Conservation (phyloP, 1,139 yeast genomes). For the Yamadazyma kanchanaburiensis region DNA sequence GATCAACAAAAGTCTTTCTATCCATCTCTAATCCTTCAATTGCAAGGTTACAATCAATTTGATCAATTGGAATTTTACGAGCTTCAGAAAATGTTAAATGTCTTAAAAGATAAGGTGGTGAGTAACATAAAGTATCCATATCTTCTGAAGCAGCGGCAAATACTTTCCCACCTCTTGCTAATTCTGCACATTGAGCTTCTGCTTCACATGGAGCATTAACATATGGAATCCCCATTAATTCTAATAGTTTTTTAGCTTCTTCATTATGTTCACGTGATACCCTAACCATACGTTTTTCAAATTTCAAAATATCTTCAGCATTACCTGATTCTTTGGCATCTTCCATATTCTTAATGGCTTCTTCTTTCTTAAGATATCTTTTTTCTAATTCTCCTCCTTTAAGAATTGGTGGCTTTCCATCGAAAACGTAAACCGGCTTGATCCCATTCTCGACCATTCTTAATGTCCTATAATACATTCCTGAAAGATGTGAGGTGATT, state of each 20-base stretch:
- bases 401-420: slow-evolving; percentile 90
- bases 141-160: slow-evolving; percentile 98
- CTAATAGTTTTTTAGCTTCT: slow-evolving; percentile 78
- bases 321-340: slow-evolving; percentile 78
- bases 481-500: slow-evolving; percentile 93
- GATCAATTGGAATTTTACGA: slow-evolving; percentile 87
- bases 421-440: slow-evolving; percentile 95
- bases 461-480: slow-evolving; percentile 89
- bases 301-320: slow-evolving; percentile 69
- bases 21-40: slow-evolving; percentile 74
- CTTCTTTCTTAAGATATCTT: slow-evolving; percentile 75
- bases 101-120: slow-evolving; percentile 77
- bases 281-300: slow-evolving; percentile 82
- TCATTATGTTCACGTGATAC: slow-evolving; percentile 90
- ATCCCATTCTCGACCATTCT: slow-evolving; percentile 87
- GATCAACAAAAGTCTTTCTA: slow-evolving; percentile 74
- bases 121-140: slow-evolving; percentile 96
- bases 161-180: slow-evolving; percentile 84
- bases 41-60: slow-evolving; percentile 66
- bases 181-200: slow-evolving; percentile 95
- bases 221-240: slow-evolving; percentile 91
- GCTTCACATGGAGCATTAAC: slow-evolving; percentile 97
- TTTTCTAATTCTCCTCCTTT: slow-evolving; percentile 93
- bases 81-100: slow-evolving; percentile 94
- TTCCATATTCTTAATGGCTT: slow-evolving; percentile 73